Conservation (phyloP, 2,329 filamentous ascomycete genomes). For the Rutstroemia sp. region DNA sequence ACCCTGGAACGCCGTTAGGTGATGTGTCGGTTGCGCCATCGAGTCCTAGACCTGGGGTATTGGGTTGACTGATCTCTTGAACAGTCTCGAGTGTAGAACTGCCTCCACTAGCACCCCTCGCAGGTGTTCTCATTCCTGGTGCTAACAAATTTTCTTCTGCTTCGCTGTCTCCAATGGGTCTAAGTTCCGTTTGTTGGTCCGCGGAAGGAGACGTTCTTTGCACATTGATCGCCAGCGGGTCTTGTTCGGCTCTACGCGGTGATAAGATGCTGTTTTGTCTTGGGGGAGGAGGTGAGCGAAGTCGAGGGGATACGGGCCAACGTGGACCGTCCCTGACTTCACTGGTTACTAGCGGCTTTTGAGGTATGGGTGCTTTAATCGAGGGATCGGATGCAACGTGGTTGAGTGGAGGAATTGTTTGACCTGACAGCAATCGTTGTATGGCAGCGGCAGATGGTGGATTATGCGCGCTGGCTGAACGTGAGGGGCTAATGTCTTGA, state of each 20-base stretch:
- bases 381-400: slow-evolving; percentile 52
- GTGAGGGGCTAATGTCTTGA: slow-evolving; percentile 57
- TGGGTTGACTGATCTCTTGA: slow-evolving; percentile 76
- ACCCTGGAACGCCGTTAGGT: slow-evolving; percentile 37
- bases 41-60: slow-evolving; percentile 51
- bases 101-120: slow-evolving; percentile 50
- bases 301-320: slow-evolving; percentile 70
- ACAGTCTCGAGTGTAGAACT: slow-evolving; percentile 75
- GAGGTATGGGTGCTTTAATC: slow-evolving; percentile 53
- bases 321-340: slow-evolving; percentile 51
- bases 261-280: slow-evolving; percentile 39
- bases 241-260: slow-evolving; percentile 41
- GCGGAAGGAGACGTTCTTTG: slow-evolving; percentile 37
- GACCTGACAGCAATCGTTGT: slow-evolving; percentile 59
- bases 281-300: slow-evolving; percentile 68
- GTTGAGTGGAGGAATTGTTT: slow-evolving; percentile 56
- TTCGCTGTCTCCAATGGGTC: slow-evolving; percentile 19
- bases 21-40: slow-evolving; percentile 44
- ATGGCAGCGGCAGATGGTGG: slow-evolving; percentile 56
- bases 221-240: slow-evolving; percentile 45
- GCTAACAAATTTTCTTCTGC: slow-evolving; percentile 23
- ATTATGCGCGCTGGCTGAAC: slow-evolving; percentile 41
- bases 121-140: slow-evolving; percentile 51
- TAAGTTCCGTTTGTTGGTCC: slow-evolving; percentile 31
- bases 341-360: slow-evolving; percentile 47